phyloP scores from a whole-genome alignment of 805 yeast genomes.

The Saturnispora diversa region DNA sequence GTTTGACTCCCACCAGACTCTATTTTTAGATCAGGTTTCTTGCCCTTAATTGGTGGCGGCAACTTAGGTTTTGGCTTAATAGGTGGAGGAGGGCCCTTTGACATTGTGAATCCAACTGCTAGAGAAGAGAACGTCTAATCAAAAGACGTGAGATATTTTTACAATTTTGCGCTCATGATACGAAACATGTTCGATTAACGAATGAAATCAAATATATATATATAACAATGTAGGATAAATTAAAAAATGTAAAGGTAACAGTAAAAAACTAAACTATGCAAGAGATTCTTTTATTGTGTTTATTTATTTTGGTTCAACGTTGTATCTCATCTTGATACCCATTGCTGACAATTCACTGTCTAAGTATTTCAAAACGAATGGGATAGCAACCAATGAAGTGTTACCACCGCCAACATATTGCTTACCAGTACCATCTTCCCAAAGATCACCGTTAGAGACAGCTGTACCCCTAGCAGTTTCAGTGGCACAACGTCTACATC shows the following conservation, averaged over 20 bases:
- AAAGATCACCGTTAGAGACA: conserved; percentile 63
- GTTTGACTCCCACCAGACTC: too few species aligned
- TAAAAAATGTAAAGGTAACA: neutral
- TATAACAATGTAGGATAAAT: neutral
- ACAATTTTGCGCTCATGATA: too few species aligned
- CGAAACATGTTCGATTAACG: too few species aligned
- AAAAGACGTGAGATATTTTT: too few species aligned
- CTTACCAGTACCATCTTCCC: conserved; percentile 98
- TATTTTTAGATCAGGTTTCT: conserved; percentile 19
- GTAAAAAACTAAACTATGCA: too few species aligned
- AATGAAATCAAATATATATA: conserved; percentile 7
- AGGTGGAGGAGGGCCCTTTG: conserved; percentile 25
- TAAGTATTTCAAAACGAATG: conserved; percentile 89
- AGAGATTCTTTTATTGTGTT: neutral
- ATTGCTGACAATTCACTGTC: conserved; percentile 95
- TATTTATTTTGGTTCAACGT: conserved; percentile 55
- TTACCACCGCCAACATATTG: conserved; percentile 86
- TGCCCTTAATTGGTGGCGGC: conserved; percentile 22
- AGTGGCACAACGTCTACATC: conserved; percentile 88
- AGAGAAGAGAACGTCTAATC: too few species aligned
- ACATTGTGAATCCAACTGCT: too few species aligned
- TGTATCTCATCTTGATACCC: conserved; percentile 92
- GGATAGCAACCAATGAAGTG: conserved; percentile 93
- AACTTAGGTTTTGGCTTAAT: conserved; percentile 30
- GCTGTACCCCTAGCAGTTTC: conserved; percentile 42